Percentiles rank a stretch among this genome's conserved stretches.
Evolutionary conservation across 345 rosid species (phyloP).

Genomic region (Atalantia buxifolia): DNA sequence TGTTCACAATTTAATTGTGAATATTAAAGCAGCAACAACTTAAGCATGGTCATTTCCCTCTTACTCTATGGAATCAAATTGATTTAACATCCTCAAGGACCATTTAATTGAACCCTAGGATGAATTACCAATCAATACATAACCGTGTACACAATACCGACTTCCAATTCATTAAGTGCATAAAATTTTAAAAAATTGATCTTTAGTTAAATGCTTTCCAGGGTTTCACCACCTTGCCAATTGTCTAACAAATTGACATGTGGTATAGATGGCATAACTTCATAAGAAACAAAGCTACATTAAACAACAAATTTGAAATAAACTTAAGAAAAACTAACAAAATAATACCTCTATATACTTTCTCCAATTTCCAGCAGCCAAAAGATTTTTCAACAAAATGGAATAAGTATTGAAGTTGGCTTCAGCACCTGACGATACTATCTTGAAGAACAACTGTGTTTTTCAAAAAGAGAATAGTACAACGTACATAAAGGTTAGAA

Average conservation of each 20-base stretch:
- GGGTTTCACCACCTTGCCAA: constrained; percentile 5
- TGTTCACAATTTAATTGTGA: background rate
- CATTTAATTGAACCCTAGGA: background rate
- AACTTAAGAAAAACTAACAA: background rate
- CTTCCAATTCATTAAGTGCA: background rate
- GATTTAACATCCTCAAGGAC: background rate
- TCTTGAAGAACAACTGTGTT: constrained; percentile 73
- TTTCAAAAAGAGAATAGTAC: background rate
- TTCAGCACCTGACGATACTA: constrained; percentile 54
- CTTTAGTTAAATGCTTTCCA: background rate
- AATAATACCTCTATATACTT: constrained; percentile 80
- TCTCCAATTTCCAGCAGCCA: constrained; percentile 87
- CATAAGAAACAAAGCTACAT: background rate
- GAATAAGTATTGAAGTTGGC: constrained; percentile 56
- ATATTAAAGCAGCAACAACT: background rate
- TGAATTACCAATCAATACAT: background rate
- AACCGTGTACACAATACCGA: background rate
- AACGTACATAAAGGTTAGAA: constrained; percentile 8
- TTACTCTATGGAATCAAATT: background rate
- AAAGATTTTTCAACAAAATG: constrained; percentile 64
- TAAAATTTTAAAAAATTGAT: background rate
- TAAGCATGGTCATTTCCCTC: background rate
- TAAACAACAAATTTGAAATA: background rate
- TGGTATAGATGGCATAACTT: background rate
- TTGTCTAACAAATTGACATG: background rate